Evolutionary conservation across 257 asterid species (phyloP), one percentile per base, ranked within the genome.

Genomic region (Nicotiana tomentosiformis): DNA sequence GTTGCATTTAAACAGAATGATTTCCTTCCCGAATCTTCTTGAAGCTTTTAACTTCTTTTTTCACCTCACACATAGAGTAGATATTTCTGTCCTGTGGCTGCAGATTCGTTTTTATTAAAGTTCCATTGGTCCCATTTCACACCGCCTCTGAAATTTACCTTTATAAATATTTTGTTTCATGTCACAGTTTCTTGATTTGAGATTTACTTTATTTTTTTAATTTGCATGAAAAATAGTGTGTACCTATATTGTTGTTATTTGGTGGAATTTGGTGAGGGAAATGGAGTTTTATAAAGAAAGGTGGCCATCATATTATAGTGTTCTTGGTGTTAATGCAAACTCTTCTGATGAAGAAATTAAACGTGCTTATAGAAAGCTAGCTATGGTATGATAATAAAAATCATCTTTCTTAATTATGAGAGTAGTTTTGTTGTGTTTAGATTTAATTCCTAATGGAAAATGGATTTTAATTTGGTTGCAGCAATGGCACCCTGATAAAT

Each of bases 401-500:
- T 70, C 5, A 4, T 29, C 0, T 23, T 33, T 49, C 53, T 55
- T 2, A 1, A 8, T 74, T 6, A 6, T n/a, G 10, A 23, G 66
- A 46, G 51, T 66, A 7, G 1, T 20, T 12, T 23, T 46, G 74
- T 32, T 32, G 35, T 32, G 33, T 32, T 32, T 32, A 32, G 35
- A 32, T 32, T 32, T 32, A 3, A 8, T 43, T 46, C 26, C 23
- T 68, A 7, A 60, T 76, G 37, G 66, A 32, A 80, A 39, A 30
- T 30, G 4, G 30, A 23, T 32, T 9, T 89, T 32, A 32, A 32
- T 3, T 85, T 65, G 68, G 66, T 76, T 88, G 86, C 93, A 92
- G 98, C 91, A 87, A 95, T 95, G 99, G 97, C 99, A 95, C 84
- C 99, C 98, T 3, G 99, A 95, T 82, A 95, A 88, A 84, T 95